phyloP scores from a whole-genome alignment of 805 yeast genomes.

The Yueomyces sp. region DNA sequence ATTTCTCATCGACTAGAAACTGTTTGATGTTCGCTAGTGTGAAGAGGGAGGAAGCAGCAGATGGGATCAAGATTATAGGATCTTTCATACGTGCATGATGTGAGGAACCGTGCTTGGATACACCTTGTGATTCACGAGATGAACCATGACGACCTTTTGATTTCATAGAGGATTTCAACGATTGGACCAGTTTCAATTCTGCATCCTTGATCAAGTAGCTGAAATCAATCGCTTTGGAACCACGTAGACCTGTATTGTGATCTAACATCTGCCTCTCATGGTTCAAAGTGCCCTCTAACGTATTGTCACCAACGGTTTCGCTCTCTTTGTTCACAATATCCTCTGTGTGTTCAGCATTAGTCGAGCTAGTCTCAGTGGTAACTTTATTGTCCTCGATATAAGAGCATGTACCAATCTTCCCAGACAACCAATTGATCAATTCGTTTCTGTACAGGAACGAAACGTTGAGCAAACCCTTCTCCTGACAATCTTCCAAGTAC shows the following conservation, averaged over 20 bases:
- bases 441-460: conserved; percentile 80
- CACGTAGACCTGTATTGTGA: conserved; percentile 51
- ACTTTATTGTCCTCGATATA: conserved; percentile 26
- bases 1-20: conserved; percentile 62
- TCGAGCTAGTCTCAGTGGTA: neutral
- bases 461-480: conserved; percentile 49
- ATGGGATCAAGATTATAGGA: conserved; percentile 66
- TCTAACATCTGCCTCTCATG: conserved; percentile 40
- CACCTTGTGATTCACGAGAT: conserved; percentile 8
- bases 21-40: conserved; percentile 52
- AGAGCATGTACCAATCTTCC: conserved; percentile 47
- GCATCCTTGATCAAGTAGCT: conserved; percentile 54
- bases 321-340: conserved; percentile 19
- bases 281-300: conserved; percentile 21
- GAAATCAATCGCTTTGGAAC: conserved; percentile 53
- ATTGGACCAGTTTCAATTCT: conserved; percentile 43
- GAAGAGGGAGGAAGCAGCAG: conserved; percentile 63
- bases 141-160: conserved; percentile 7
- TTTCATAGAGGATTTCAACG: conserved; percentile 28
- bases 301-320: neutral
- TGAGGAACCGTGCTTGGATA: conserved; percentile 1
- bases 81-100: conserved; percentile 24
- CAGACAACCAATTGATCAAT: conserved; percentile 67
- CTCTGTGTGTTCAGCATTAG: neutral
- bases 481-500: conserved; percentile 62